phyloP scores from a whole-genome alignment of 1,284 basidiomycete genomes.

The Fomitopsis pinicola region DNA sequence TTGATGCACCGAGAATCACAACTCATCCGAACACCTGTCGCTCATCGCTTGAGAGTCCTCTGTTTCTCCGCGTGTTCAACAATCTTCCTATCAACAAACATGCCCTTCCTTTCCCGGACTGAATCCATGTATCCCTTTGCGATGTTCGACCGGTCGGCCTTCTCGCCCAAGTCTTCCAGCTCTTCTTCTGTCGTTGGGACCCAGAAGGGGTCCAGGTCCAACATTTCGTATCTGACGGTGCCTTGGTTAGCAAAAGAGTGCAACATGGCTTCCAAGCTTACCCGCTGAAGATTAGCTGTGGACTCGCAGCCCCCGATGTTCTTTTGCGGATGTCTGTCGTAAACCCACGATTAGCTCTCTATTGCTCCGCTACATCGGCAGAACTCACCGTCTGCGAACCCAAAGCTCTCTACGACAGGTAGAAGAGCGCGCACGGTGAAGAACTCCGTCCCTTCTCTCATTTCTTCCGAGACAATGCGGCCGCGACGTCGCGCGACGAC shows the following conservation, averaged over 20 bases:
- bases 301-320: conserved; percentile 95
- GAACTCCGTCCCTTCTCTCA: conserved; percentile 97
- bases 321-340: conserved; percentile 87
- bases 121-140: conserved; percentile 93
- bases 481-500: conserved; percentile 91
- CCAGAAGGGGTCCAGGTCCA: conserved; percentile 98
- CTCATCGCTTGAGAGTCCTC: conserved; percentile 84
- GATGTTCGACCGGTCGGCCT: conserved; percentile 91
- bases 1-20: not conserved
- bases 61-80: conserved; percentile 96
- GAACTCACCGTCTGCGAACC: conserved; percentile 86
- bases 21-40: not conserved
- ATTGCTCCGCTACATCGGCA: not conserved
- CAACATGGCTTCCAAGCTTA: conserved; percentile 33
- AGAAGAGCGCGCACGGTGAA: conserved; percentile 89
- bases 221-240: conserved; percentile 68
- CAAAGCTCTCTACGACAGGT: conserved; percentile 97
- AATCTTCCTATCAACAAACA: conserved; percentile 92
- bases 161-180: conserved; percentile 94
- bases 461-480: conserved; percentile 92
- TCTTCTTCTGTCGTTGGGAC: conserved; percentile 98
- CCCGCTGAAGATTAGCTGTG: conserved; percentile 96
- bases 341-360: not conserved
- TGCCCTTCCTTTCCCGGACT: conserved; percentile 90
- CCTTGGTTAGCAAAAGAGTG: conserved; percentile 1